Conservation (phyloP, 768 basidiomycete genomes). For the Mycena vitilis region DNA sequence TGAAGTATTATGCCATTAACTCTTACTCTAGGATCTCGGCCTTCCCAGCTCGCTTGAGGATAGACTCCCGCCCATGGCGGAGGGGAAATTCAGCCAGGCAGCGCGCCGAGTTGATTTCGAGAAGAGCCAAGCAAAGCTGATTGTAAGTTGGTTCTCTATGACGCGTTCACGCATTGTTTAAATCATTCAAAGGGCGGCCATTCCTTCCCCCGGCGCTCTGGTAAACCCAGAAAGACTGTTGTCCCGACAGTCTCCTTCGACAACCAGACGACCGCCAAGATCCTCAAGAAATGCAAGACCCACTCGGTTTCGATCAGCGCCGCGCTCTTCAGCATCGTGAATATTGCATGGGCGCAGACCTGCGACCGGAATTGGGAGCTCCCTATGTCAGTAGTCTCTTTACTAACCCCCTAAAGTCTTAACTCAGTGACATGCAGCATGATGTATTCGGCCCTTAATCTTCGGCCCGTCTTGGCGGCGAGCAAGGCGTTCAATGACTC, state of each 20-base stretch:
- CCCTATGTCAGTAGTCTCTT: slow-evolving; percentile 58
- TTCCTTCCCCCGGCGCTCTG: slow-evolving; percentile 65
- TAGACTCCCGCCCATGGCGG: slow-evolving; percentile 50
- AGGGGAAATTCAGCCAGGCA: slow-evolving; percentile 54
- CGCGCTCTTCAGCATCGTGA: slow-evolving; percentile 76
- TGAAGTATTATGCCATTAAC: neutral
- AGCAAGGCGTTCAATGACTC: slow-evolving; percentile 63
- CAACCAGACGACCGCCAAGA: slow-evolving; percentile 64
- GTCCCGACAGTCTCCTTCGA: slow-evolving; percentile 77
- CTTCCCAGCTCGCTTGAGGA: slow-evolving; percentile 62
- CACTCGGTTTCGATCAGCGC: slow-evolving; percentile 80
- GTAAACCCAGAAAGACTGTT: slow-evolving; percentile 65
- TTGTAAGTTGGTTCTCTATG: slow-evolving; percentile 53
- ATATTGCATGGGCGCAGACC: slow-evolving; percentile 77
- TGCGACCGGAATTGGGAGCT: slow-evolving; percentile 56
- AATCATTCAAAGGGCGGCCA: slow-evolving; percentile 71
- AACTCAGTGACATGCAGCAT: slow-evolving; percentile 54
- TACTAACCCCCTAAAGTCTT: neutral
- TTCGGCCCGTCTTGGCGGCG: slow-evolving; percentile 68
- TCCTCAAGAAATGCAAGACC: slow-evolving; percentile 77
- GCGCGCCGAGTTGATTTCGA: slow-evolving; percentile 69
- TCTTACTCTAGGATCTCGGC: slow-evolving; percentile 25
- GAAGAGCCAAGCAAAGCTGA: slow-evolving; percentile 62
- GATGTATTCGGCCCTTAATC: slow-evolving; percentile 90
- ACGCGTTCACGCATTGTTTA: slow-evolving; percentile 8